Percentiles rank a stretch among this genome's conserved stretches.
These are phyloP conservation scores for Botrytis cinerea DNA, from an alignment of 2,329 filamentous ascomycete species.

Conservation along the genomic window DNA sequence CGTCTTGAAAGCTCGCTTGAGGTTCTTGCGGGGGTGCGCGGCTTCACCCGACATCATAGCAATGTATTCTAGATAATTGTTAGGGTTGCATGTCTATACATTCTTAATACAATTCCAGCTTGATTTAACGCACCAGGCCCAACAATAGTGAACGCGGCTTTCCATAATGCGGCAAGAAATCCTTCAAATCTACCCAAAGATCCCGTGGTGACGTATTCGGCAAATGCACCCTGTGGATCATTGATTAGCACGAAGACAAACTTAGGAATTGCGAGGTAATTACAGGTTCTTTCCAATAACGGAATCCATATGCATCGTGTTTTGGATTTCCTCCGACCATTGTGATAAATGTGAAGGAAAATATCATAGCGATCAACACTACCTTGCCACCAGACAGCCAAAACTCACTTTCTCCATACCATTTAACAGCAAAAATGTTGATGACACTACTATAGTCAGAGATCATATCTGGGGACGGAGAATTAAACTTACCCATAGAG, in stretches of 20 bases:
- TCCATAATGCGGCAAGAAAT: conserved; percentile 56
- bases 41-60: conserved; percentile 70
- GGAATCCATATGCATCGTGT: conserved; percentile 68
- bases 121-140: conserved; percentile 48
- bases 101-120: conserved; percentile 43
- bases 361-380: conserved; percentile 50
- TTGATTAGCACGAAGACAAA: neutral
- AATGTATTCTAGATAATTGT: conserved; percentile 49
- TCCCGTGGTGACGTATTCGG: conserved; percentile 59
- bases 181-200: conserved; percentile 70
- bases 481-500: conserved; percentile 50
- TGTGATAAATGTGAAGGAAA: conserved; percentile 71
- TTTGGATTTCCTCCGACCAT: conserved; percentile 72
- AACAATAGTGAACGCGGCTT: conserved; percentile 47
- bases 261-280: neutral
- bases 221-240: conserved; percentile 58
- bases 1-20: conserved; percentile 71
- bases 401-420: conserved; percentile 73
- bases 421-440: conserved; percentile 66
- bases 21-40: conserved; percentile 60
- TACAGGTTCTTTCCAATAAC: conserved; percentile 61
- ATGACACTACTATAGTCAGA: conserved; percentile 47
- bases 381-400: conserved; percentile 51
- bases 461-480: neutral
- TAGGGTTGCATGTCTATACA: neutral